phyloP scores from a whole-genome alignment of 1,284 basidiomycete species.

The Trichosporon ovoides region DNA sequence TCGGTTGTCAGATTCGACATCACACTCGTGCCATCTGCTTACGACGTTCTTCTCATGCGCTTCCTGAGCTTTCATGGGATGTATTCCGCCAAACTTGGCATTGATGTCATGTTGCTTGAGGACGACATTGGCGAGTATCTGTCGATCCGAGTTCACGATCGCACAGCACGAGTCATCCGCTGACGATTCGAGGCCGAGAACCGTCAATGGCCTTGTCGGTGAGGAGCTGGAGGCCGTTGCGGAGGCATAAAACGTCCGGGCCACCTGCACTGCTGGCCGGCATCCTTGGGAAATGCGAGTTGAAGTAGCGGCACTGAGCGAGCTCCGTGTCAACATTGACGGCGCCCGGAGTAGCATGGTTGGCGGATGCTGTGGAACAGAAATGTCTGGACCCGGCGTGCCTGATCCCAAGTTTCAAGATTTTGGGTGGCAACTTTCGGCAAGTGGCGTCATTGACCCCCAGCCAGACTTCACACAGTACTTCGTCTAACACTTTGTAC shows the following conservation, averaged over 20 bases:
- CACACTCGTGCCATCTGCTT: slow-evolving; percentile 26
- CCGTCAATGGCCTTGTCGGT: slow-evolving; percentile 43
- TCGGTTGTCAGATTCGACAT: slow-evolving; percentile 40
- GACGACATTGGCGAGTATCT: slow-evolving; percentile 75
- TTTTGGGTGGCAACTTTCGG: not conserved
- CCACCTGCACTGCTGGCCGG: not conserved
- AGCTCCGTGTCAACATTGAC: not conserved
- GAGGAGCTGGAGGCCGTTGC: not conserved
- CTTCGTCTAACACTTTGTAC: too few species aligned
- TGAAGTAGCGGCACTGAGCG: not conserved
- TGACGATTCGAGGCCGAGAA: slow-evolving; percentile 71
- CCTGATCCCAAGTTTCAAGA: not conserved
- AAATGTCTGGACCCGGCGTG: not conserved
- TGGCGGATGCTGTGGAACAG: not conserved
- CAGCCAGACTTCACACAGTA: too few species aligned
- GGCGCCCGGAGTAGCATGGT: not conserved
- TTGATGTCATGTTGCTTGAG: slow-evolving; percentile 63
- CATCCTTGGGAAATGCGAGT: not conserved
- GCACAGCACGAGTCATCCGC: slow-evolving; percentile 88
- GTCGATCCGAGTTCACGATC: slow-evolving; percentile 62
- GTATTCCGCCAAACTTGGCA: slow-evolving; percentile 66
- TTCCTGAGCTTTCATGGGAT: slow-evolving; percentile 68
- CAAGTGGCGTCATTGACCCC: not conserved
- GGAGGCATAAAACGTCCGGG: not conserved
- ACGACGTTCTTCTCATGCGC: slow-evolving; percentile 67